A percentile compares a stretch with the other conserved stretches of the same genome.
phyloP scores from a whole-genome alignment of 768 basidiomycete genomes.

The Baorangia bicolor region DNA sequence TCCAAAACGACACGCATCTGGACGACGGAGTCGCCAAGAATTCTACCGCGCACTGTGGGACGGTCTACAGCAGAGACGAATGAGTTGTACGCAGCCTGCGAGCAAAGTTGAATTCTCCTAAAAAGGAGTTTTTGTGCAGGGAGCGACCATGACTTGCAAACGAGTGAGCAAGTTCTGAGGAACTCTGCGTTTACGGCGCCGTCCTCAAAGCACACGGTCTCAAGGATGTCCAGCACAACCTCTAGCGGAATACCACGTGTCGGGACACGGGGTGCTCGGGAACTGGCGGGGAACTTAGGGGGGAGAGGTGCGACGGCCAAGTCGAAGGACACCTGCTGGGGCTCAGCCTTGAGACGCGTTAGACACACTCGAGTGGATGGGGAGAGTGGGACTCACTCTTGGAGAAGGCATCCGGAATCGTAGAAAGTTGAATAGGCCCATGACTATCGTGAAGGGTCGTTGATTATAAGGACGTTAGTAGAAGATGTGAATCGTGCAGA shows the following conservation, averaged over 20 bases:
- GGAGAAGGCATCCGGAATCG: constrained; percentile 22
- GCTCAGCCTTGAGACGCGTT: constrained; percentile 26
- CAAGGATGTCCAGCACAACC: constrained; percentile 61
- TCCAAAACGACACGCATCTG: constrained; percentile 60
- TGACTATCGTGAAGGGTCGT: constrained; percentile 23
- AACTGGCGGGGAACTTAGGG: constrained; percentile 15
- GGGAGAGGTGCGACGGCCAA: constrained; percentile 32
- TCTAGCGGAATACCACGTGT: constrained; percentile 55
- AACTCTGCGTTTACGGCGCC: constrained; percentile 39
- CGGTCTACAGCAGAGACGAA: constrained; percentile 54
- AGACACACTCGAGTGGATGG: neutral
- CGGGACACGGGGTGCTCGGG: constrained; percentile 23
- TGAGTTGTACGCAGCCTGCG: constrained; percentile 50
- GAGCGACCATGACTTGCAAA: constrained; percentile 66
- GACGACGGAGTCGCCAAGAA: constrained; percentile 53
- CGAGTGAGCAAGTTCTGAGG: constrained; percentile 55
- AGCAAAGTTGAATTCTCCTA: constrained; percentile 51
- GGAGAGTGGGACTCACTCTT: constrained; percentile 20
- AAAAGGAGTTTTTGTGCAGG: constrained; percentile 67
- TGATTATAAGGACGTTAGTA: constrained; percentile 23
- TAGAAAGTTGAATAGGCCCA: constrained; percentile 26
- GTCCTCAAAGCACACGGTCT: constrained; percentile 47
- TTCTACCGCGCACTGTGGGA: constrained; percentile 45
- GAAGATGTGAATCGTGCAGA: constrained; percentile 16
- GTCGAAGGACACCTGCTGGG: constrained; percentile 41